phyloP scores from a whole-genome alignment of 1,139 yeast genomes.

The Zhuliangozyma blackwelliae region DNA sequence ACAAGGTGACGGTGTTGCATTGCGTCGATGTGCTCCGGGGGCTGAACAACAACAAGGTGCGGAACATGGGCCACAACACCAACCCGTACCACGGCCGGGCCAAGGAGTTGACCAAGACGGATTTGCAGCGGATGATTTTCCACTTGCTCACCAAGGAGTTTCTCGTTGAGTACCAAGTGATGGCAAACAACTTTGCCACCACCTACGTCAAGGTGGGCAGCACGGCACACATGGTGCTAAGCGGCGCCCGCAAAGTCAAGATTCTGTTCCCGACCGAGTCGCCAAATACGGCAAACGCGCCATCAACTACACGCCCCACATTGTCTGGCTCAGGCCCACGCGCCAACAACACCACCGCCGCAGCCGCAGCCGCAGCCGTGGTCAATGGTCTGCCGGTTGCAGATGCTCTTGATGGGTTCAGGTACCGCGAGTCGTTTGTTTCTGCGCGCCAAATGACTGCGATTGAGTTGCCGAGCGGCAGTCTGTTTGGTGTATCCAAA shows the following conservation, averaged over 20 bases:
- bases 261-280: slow-evolving; percentile 19
- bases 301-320: no score
- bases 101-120: slow-evolving; percentile 54
- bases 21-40: slow-evolving; percentile 87
- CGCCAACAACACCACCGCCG: neutral
- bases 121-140: slow-evolving; percentile 77
- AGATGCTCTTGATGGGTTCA: slow-evolving; percentile 1
- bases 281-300: neutral
- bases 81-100: slow-evolving; percentile 70
- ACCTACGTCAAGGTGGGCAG: slow-evolving; percentile 66
- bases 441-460: slow-evolving; percentile 8
- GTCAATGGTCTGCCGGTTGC: neutral
- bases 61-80: slow-evolving; percentile 57
- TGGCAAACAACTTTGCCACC: slow-evolving; percentile 74
- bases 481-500: slow-evolving; percentile 11
- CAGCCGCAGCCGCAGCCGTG: neutral
- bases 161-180: slow-evolving; percentile 65
- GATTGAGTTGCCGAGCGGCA: slow-evolving; percentile 17
- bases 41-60: slow-evolving; percentile 57
- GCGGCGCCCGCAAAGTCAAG: slow-evolving; percentile 40
- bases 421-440: slow-evolving; percentile 9
- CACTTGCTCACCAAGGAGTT: slow-evolving; percentile 67
- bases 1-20: slow-evolving; percentile 69
- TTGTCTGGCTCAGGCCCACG: neutral
- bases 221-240: slow-evolving; percentile 43